A percentile compares a stretch with the other conserved stretches of the same genome.
Evolutionary conservation across 2,329 filamentous ascomycete genomes (phyloP).

Genomic region (Didymella pinodella): DNA sequence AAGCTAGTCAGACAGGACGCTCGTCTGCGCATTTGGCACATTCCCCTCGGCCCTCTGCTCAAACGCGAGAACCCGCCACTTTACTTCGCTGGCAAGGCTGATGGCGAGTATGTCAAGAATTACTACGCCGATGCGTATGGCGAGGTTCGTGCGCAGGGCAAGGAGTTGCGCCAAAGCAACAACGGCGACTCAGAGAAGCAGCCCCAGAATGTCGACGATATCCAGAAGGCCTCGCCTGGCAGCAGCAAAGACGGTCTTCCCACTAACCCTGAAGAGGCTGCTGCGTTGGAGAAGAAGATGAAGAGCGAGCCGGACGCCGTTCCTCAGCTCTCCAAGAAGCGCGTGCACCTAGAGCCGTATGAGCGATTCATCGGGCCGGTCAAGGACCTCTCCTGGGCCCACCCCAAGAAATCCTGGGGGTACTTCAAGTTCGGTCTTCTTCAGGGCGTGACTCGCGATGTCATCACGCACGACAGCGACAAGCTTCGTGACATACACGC

Average conservation of each 20-base stretch:
- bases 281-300: constrained; percentile 25
- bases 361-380: constrained; percentile 49
- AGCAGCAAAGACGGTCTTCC: constrained; percentile 16
- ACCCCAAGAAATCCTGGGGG: constrained; percentile 47
- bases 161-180: constrained; percentile 24
- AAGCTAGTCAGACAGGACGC: constrained; percentile 39
- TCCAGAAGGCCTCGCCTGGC: constrained; percentile 15
- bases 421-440: constrained; percentile 57
- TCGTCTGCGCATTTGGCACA: constrained; percentile 37
- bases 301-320: constrained; percentile 17
- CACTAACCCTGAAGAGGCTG: constrained; percentile 22
- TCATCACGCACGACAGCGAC: constrained; percentile 52
- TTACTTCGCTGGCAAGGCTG: constrained; percentile 52
- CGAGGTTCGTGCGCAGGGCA: constrained; percentile 32
- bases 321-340: constrained; percentile 20
- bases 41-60: constrained; percentile 51
- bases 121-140: constrained; percentile 51
- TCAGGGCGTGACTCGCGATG: constrained; percentile 53
- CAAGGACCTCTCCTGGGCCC: constrained; percentile 39
- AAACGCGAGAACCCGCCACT: constrained; percentile 51
- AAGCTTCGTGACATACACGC: constrained; percentile 52
- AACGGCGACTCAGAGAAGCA: constrained; percentile 18
- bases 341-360: constrained; percentile 44
- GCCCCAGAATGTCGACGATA: constrained; percentile 14
- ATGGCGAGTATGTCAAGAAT: constrained; percentile 49